Conservation (phyloP, 2,329 filamentous ascomycete species). For the Trichocomaceae sp. region DNA sequence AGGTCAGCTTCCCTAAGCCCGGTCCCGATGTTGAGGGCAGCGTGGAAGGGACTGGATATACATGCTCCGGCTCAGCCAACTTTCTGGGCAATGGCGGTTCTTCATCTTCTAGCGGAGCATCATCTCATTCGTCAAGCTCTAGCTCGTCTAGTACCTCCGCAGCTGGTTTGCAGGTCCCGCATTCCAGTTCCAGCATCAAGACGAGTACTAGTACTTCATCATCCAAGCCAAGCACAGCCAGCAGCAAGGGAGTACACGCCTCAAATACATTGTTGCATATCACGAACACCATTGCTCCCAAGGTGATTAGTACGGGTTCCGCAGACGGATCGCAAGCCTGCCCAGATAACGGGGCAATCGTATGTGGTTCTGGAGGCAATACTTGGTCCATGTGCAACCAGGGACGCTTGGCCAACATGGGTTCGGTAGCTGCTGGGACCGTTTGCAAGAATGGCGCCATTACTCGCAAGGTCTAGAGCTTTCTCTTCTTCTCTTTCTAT, state of each 20-base stretch:
- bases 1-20: conserved; percentile 60
- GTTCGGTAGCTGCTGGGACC: conserved; percentile 33
- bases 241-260: conserved; percentile 3
- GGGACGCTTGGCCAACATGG: conserved; percentile 30
- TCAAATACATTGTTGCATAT: conserved; percentile 11
- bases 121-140: conserved; percentile 14
- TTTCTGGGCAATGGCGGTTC: conserved; percentile 22
- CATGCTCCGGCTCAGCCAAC: conserved; percentile 25
- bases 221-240: conserved; percentile 12
- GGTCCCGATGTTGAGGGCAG: conserved; percentile 48
- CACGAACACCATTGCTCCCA: conserved; percentile 7
- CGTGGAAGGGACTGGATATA: conserved; percentile 30
- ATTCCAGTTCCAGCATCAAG: neutral
- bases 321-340: conserved; percentile 1
- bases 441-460: conserved; percentile 23
- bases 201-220: conserved; percentile 3
- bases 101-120: conserved; percentile 3
- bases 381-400: conserved; percentile 31
- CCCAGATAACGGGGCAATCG: conserved; percentile 26
- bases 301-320: neutral
- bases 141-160: conserved; percentile 6
- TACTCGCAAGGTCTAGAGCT: conserved; percentile 4
- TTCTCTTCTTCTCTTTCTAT: neutral
- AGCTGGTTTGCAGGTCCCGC: neutral
- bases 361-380: conserved; percentile 27